Percentiles rank a stretch among this genome's conserved stretches.
phyloP scores from a whole-genome alignment of 257 asterid species.

The Paraleonurus japonicus region DNA sequence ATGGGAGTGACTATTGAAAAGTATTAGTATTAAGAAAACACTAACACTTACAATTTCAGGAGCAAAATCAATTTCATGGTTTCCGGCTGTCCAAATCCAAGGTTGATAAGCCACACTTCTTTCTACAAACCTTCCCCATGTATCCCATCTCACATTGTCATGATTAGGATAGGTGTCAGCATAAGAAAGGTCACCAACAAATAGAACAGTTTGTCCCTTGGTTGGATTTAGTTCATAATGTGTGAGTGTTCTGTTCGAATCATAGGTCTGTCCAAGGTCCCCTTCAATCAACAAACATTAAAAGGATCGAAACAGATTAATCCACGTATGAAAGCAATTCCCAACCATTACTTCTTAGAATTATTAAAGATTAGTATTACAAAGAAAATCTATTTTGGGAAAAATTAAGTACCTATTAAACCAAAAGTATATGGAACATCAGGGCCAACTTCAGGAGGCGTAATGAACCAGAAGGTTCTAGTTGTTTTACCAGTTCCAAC shows the following conservation, averaged over 20 bases:
- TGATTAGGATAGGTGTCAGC: constrained; percentile 72
- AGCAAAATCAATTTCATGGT: constrained; percentile 78
- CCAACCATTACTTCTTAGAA: too few relatives aligned
- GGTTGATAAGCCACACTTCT: constrained; percentile 87
- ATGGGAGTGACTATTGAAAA: too few relatives aligned
- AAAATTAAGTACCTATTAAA: constrained; percentile 58
- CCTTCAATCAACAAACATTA: constrained; percentile 36
- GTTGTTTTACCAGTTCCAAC: constrained; percentile 53
- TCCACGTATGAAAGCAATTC: too few relatives aligned
- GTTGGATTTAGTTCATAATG: constrained; percentile 69
- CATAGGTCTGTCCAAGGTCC: constrained; percentile 86
- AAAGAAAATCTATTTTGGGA: not conserved
- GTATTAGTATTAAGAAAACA: too few relatives aligned
- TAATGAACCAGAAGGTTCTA: constrained; percentile 72
- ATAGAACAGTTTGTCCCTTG: constrained; percentile 73
- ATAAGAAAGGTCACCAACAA: constrained; percentile 84
- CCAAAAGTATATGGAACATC: constrained; percentile 91
- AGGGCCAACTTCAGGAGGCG: constrained; percentile 81
- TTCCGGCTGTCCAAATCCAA: constrained; percentile 92
- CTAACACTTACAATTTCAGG: constrained; percentile 84
- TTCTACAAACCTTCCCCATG: constrained; percentile 88
- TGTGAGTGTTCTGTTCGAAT: constrained; percentile 66
- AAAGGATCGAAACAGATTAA: too few relatives aligned
- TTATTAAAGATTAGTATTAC: too few relatives aligned
- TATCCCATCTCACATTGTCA: constrained; percentile 84